Conservation (phyloP, 139 green algal genomes). For the Volvox africanus region DNA sequence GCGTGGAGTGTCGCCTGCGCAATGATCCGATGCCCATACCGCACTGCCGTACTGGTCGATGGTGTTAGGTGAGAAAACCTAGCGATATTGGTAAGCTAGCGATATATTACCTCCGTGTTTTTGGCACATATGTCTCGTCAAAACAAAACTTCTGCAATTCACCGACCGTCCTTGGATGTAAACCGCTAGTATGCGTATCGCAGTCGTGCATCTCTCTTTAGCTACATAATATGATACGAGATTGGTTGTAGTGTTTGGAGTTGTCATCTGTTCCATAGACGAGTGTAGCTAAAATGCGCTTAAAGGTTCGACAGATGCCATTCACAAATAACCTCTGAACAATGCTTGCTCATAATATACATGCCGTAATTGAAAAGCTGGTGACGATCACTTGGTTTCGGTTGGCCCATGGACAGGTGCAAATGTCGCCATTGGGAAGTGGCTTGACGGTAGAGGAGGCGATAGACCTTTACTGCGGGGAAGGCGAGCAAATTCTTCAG, state of each 20-base stretch:
- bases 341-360: background rate
- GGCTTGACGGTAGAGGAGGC: constrained; percentile 62
- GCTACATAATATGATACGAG: background rate
- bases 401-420: constrained; percentile 55
- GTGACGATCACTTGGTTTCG: background rate
- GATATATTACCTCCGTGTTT: too few relatives aligned
- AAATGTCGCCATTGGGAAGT: constrained; percentile 58
- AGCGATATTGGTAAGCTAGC: too few relatives aligned
- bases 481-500: constrained; percentile 81
- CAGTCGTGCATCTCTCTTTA: background rate
- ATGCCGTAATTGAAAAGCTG: background rate
- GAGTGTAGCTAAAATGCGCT: background rate
- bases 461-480: constrained; percentile 74
- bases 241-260: background rate
- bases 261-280: background rate
- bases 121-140: too few relatives aligned
- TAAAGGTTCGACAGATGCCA: constrained; percentile 8
- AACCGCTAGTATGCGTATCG: background rate
- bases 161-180: constrained; percentile 30
- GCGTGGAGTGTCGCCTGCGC: too few relatives aligned
- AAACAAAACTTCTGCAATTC: background rate
- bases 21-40: too few relatives aligned
- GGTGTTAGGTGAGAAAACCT: too few relatives aligned
- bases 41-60: too few relatives aligned
- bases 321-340: background rate